Percentiles rank a stretch among this genome's conserved stretches.
Evolutionary conservation across 805 yeast species (phyloP).

Genomic region (Kuraishia cidri): DNA sequence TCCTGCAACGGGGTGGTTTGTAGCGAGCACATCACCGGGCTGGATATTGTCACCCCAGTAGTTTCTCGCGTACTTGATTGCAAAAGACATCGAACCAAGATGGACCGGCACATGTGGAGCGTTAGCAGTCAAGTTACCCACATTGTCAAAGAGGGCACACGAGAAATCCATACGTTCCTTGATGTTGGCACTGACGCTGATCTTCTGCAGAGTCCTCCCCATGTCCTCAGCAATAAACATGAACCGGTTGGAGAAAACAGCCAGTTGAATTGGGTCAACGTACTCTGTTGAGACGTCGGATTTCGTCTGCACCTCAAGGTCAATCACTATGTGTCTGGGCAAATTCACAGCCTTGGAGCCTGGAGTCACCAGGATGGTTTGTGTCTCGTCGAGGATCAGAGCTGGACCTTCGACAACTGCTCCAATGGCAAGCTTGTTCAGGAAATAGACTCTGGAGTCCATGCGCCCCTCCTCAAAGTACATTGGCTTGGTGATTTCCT

Average conservation of each 20-base stretch:
- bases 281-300: constrained; percentile 28
- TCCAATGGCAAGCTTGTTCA: constrained; percentile 13
- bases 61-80: constrained; percentile 25
- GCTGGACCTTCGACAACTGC: constrained; percentile 18
- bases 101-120: constrained; percentile 42
- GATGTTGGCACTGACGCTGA: constrained; percentile 32
- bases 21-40: constrained; percentile 33
- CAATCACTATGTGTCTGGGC: constrained; percentile 23
- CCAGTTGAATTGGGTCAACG: constrained; percentile 33
- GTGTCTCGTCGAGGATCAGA: constrained; percentile 24
- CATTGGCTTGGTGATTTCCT: constrained; percentile 4
- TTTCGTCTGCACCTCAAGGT: constrained; percentile 9
- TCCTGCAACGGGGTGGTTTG: constrained; percentile 33
- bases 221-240: constrained; percentile 43
- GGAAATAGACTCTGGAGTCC: constrained; percentile 10
- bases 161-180: constrained; percentile 39
- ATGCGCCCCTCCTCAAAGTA: constrained; percentile 15
- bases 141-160: constrained; percentile 36
- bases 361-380: constrained; percentile 26
- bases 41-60: constrained; percentile 27
- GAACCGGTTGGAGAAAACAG: constrained; percentile 36
- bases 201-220: constrained; percentile 36
- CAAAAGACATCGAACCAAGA: constrained; percentile 35
- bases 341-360: constrained; percentile 19
- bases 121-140: constrained; percentile 34